Conservation (phyloP, 345 rosid genomes). For the Psidium friedrichsthalianum region DNA sequence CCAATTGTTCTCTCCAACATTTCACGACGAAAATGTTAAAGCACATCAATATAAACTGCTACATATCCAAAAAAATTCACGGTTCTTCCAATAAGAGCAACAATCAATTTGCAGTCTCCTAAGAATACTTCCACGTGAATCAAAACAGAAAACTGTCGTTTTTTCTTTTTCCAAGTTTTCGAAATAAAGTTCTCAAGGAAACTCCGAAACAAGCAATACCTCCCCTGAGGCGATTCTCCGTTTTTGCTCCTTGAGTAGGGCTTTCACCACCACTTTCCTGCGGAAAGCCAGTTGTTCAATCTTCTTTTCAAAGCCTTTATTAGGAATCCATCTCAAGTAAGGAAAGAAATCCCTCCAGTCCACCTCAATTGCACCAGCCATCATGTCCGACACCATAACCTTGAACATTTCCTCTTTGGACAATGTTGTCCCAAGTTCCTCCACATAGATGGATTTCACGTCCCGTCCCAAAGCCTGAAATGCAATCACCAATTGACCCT, state of each 20-base stretch:
- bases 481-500: background rate
- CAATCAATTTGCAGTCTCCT: background rate
- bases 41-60: background rate
- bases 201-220: slow-evolving; percentile 14
- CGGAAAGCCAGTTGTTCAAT: slow-evolving; percentile 34
- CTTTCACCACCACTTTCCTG: slow-evolving; percentile 57
- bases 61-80: background rate
- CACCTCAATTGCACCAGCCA: slow-evolving; percentile 83
- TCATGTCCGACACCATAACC: slow-evolving; percentile 52
- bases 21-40: background rate
- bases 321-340: slow-evolving; percentile 74
- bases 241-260: slow-evolving; percentile 42
- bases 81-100: background rate
- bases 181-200: background rate
- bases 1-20: background rate
- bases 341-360: slow-evolving; percentile 99
- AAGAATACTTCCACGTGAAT: background rate
- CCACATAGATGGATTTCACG: slow-evolving; percentile 44
- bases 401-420: slow-evolving; percentile 44
- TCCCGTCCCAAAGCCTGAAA: slow-evolving; percentile 55
- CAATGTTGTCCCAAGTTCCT: slow-evolving; percentile 49
- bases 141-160: background rate
- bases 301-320: slow-evolving; percentile 36
- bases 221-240: slow-evolving; percentile 38
- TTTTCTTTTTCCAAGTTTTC: background rate